These are phyloP conservation scores for Zanthoxylum bungeanum DNA, from an alignment of 345 rosid species.

Conservation along the genomic window DNA sequence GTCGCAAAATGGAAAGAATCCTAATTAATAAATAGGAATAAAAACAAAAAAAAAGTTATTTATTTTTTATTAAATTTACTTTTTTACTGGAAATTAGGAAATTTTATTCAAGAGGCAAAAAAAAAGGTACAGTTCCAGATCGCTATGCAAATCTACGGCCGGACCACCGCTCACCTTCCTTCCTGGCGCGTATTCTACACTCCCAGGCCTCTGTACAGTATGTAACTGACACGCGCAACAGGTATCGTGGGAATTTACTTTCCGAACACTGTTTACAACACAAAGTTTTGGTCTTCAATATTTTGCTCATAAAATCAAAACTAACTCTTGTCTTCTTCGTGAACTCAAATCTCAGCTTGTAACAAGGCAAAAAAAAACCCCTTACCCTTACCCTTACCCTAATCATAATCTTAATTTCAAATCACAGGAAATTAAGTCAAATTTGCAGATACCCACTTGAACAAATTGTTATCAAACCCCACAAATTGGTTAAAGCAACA, in stretches of 20 bases:
- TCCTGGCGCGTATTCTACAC: neutral
- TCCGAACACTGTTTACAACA: too few species aligned
- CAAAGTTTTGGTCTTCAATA: neutral
- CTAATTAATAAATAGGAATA: neutral
- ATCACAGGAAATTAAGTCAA: neutral
- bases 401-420: neutral
- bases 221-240: neutral
- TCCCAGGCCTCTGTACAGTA: too few species aligned
- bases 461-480: conserved; percentile 2
- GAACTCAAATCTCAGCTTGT: neutral
- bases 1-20: neutral
- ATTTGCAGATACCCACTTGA: neutral
- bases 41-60: too few species aligned
- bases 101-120: neutral
- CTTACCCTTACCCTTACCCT: conserved; percentile 25
- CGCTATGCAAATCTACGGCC: neutral
- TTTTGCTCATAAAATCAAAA: neutral
- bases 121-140: neutral
- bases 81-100: neutral
- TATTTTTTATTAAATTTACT: neutral
- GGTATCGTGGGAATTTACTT: neutral
- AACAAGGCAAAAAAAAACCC: too few species aligned
- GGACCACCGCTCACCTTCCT: neutral
- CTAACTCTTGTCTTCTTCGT: neutral
- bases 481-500: neutral